These are phyloP conservation scores for Fusarium marasasianum DNA, from an alignment of 2,329 filamentous ascomycete genomes.

Conservation along the genomic window DNA sequence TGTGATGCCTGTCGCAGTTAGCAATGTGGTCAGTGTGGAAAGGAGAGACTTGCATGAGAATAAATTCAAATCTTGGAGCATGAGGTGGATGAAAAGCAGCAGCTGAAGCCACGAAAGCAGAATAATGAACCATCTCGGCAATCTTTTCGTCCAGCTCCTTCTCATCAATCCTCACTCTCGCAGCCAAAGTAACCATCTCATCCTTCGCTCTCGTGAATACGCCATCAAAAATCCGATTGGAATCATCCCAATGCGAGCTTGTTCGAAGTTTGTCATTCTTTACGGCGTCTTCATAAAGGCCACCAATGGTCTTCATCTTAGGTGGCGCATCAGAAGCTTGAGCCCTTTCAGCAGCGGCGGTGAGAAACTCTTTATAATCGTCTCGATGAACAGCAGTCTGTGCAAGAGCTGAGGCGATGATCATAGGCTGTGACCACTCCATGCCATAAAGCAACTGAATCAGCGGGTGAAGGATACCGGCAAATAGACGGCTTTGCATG, in stretches of 20 bases:
- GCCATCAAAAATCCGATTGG: slow-evolving; percentile 74
- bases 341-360: slow-evolving; percentile 56
- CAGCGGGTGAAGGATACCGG: slow-evolving; percentile 67
- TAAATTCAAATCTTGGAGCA: slow-evolving; percentile 82
- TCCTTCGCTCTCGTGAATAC: slow-evolving; percentile 70
- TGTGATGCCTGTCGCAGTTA: slow-evolving; percentile 69
- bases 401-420: slow-evolving; percentile 82
- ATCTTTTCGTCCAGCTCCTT: slow-evolving; percentile 65
- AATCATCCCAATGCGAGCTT: slow-evolving; percentile 60
- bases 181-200: slow-evolving; percentile 70
- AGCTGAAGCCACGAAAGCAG: slow-evolving; percentile 58
- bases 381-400: slow-evolving; percentile 76
- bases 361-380: slow-evolving; percentile 64
- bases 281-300: slow-evolving; percentile 68
- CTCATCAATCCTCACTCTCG: slow-evolving; percentile 64
- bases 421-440: slow-evolving; percentile 82
- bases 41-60: slow-evolving; percentile 60
- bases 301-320: slow-evolving; percentile 48
- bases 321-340: slow-evolving; percentile 3
- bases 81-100: slow-evolving; percentile 73
- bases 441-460: slow-evolving; percentile 88
- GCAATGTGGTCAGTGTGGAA: neutral
- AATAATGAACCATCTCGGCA: slow-evolving; percentile 74
- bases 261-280: slow-evolving; percentile 64
- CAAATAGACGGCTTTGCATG: slow-evolving; percentile 74